These are phyloP conservation scores for Lactarius sp. DNA, from an alignment of 768 basidiomycete genomes.

Conservation along the genomic window DNA sequence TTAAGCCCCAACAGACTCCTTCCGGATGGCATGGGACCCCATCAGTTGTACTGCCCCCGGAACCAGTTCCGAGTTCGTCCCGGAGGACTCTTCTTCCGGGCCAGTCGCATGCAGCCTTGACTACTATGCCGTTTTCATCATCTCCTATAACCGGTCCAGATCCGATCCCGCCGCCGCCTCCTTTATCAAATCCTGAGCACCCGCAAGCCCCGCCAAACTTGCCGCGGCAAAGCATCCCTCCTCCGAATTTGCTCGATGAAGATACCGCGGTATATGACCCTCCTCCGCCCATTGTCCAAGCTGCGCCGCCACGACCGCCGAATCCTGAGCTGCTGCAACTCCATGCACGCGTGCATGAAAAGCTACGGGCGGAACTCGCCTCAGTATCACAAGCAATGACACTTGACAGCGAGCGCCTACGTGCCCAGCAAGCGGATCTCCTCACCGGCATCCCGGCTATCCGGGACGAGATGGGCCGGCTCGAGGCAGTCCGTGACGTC, in stretches of 20 bases:
- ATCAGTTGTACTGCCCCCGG: constrained; percentile 1
- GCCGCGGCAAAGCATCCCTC: constrained; percentile 28
- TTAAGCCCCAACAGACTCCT: constrained; percentile 8
- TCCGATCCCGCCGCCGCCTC: constrained; percentile 13
- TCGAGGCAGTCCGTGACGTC: constrained; percentile 90
- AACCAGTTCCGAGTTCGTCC: constrained; percentile 18
- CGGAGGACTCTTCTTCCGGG: constrained; percentile 30
- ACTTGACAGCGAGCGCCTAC: constrained; percentile 68
- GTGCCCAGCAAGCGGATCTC: constrained; percentile 79
- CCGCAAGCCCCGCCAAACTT: constrained; percentile 22
- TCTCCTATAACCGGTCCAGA: constrained; percentile 3
- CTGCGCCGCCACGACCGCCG: constrained; percentile 73
- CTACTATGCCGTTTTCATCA: constrained; percentile 6
- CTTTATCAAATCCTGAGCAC: constrained; percentile 15
- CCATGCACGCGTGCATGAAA: constrained; percentile 71
- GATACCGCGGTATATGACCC: constrained; percentile 37
- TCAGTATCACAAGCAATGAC: constrained; percentile 61
- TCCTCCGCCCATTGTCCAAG: constrained; percentile 30
- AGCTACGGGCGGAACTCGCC: constrained; percentile 64
- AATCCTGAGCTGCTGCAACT: constrained; percentile 86
- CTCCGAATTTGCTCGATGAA: constrained; percentile 61
- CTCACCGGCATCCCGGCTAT: constrained; percentile 90
- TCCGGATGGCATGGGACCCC: constrained; percentile 8
- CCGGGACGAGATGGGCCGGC: constrained; percentile 90
- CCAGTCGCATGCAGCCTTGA: constrained; percentile 29